Evolutionary conservation across 1,139 yeast genomes (phyloP), one percentile per base, ranked within the genome.

Genomic region (Saccharomycopsis hybrid): DNA sequence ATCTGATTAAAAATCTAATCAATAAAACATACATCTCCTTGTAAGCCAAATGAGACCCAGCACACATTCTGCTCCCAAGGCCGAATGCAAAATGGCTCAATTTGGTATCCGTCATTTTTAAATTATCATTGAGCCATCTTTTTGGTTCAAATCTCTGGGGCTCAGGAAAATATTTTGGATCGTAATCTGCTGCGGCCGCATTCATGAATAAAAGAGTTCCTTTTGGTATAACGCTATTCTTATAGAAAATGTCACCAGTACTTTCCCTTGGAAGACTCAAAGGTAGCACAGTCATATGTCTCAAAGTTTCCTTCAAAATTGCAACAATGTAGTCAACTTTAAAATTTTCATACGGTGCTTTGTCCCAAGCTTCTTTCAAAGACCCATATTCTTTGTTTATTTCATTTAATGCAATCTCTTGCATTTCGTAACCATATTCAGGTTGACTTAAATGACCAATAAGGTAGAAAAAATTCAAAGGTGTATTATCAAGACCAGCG

Each of bases 401-500:
- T 29, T 67, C 62, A 1, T 63, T 57, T 5, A 65, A 51, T 0
- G 71, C 73, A 8, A 56, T 58, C 11, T 66, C 60, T 58, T 82
- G 87, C 24, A 78, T 59, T 0, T 51, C 55, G 3, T 65, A 64
- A 1, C 84, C 83, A 47, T 64, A 59, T 3, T 49, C 48, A 2
- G 77, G 71, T 35, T 73, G 77, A 1, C 84, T 73, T 48, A 85
- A 65, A 46, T 80, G 83, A 0, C 87, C 87, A 55, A 83, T 60
- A 11, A 82, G 70, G 56, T 80, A 79, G 55, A 77, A 75, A 51
- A 84, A 66, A 49, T 78, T 82, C 32, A 83, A 69, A 0, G 90
- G 84, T 0, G 84, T 78, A 54, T 85, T 85, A 60, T 85, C 92
- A 35, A 85, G 65, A 0, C 94, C 94, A 3, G 92, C 92, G 57